phyloP scores from a whole-genome alignment of 208 protist species.

The Leishmania lainsoni region DNA sequence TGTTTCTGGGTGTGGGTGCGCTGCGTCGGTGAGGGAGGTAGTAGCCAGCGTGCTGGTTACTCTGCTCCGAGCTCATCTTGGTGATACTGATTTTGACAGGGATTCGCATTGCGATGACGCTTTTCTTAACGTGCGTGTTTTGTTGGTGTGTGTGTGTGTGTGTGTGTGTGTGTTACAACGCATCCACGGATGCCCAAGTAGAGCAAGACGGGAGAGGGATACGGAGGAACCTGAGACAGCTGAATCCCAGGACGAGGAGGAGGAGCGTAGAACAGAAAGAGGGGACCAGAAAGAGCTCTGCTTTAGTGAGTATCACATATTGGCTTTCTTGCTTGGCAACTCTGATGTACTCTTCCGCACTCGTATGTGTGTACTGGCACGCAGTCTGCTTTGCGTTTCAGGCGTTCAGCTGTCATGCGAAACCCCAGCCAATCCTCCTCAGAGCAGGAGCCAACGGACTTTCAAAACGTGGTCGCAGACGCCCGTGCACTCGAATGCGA shows the following conservation, averaged over 20 bases:
- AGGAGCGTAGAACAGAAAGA: background rate
- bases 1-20: background rate
- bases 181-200: background rate
- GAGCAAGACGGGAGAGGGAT: background rate
- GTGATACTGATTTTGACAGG: background rate
- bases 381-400: background rate
- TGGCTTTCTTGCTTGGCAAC: background rate
- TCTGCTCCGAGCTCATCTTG: background rate
- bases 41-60: background rate
- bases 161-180: background rate
- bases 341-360: background rate
- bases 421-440: background rate
- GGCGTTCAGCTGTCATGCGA: background rate
- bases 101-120: background rate
- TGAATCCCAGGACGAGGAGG: background rate
- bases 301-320: background rate
- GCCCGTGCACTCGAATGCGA: background rate
- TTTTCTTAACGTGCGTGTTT: background rate
- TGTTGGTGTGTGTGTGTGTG: background rate
- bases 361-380: background rate
- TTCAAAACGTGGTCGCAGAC: background rate
- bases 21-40: background rate
- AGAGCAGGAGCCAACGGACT: background rate
- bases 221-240: background rate
- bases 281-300: background rate